Evolutionary conservation across 2,329 filamentous ascomycete genomes (phyloP), one percentile per base, ranked within the genome.

Genomic region (Golovinomyces cichoracearum): DNA sequence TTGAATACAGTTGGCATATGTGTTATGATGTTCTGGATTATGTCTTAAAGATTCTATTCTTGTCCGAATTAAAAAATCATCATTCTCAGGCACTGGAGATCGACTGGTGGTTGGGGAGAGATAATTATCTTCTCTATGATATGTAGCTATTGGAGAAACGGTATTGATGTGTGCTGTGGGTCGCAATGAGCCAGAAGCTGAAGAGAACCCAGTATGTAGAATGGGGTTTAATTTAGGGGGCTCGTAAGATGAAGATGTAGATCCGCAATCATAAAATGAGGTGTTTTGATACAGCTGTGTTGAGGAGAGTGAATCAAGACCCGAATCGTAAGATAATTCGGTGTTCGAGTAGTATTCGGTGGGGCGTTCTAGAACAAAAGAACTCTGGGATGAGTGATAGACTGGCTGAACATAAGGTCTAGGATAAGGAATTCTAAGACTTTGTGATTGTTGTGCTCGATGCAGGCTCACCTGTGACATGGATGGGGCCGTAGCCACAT

Each of bases 321-420:
- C 37, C 38, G 54, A 51, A 45, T 53, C 55, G 45, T 57, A 57
- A 15, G 51, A 50, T 19, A 62, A 10, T 17, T 62, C 9, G 68
- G 67, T 53, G 66, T 63, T 41, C 67, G 72, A 42, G 69, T 63
- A 73, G 70, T 44, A 77, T 62, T 38, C 74, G 69, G 49, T 74
- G 68, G 74, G 77, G 1, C 74, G 73, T 50, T 76, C 71, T 47
- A 73, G 66, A 51, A 68, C 65, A 10, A 74, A 58, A n/a, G 68
- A 65, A 1, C 66, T 62, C 5, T 67, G 65, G 22, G 64, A 48
- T 45, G 54, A 57, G 44, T 68, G 65, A 23, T 65, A 62, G 37
- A 61, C 59, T 29, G 65, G 63, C 1, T 83, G 81, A 58, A 86
- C 88, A 63, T 86, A 88, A 40, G 72, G 68, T 62, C 53, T 69